A percentile compares a stretch with the other conserved stretches of the same genome.
Evolutionary conservation across 164 flowering plant species (phyloP).

Genomic region (Malania oleifera): DNA sequence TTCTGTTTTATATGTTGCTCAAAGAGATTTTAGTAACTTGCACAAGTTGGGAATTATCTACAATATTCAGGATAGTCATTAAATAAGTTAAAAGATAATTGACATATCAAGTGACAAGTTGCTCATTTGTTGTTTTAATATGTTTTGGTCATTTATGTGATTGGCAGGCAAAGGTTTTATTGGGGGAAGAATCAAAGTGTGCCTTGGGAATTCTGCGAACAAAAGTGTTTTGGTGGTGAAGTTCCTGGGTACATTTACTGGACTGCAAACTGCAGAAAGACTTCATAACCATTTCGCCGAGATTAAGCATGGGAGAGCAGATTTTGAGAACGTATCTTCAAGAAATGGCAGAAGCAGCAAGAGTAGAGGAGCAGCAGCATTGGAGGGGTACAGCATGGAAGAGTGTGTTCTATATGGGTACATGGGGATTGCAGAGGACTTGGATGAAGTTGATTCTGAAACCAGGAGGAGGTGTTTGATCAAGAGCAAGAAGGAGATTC

Average conservation of each 20-base stretch:
- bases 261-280: conserved; percentile 28
- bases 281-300: conserved; percentile 26
- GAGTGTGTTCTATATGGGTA: conserved; percentile 31
- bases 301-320: conserved; percentile 25
- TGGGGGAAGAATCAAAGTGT: conserved; percentile 24
- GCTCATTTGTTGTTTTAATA: not conserved
- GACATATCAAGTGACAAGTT: not conserved
- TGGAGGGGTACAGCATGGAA: conserved; percentile 15
- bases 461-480: conserved; percentile 16
- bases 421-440: conserved; percentile 32
- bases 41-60: no score
- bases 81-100: no score
- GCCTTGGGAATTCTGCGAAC: conserved; percentile 31
- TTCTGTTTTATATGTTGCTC: no score
- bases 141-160: not conserved
- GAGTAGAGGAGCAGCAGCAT: conserved; percentile 1
- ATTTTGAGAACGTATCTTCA: conserved; percentile 11
- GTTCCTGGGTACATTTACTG: conserved; percentile 33
- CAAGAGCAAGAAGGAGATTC: conserved; percentile 33
- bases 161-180: conserved; percentile 27
- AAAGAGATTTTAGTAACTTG: no score
- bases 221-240: conserved; percentile 30
- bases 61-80: no score
- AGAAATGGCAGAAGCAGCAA: not conserved
- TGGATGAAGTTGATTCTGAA: conserved; percentile 24